Evolutionary conservation across 352 stramenopile species (phyloP).

Genomic region (Blastocystis sp.): DNA sequence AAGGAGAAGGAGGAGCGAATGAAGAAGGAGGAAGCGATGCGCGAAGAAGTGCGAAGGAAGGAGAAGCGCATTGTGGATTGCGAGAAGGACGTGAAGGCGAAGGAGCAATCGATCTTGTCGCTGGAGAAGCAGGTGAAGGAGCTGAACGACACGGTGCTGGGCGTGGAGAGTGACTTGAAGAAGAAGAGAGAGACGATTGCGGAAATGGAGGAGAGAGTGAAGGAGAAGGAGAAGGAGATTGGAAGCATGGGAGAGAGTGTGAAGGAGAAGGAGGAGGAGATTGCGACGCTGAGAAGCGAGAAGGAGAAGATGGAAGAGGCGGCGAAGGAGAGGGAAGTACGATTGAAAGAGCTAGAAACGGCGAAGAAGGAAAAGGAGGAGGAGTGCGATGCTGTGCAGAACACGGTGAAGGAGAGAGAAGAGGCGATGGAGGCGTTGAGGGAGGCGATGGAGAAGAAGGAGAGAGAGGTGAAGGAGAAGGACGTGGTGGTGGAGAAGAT

Average conservation of each 20-base stretch:
- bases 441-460: constrained; percentile 6
- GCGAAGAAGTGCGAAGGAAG: not conserved
- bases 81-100: not conserved
- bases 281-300: not conserved
- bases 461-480: not conserved
- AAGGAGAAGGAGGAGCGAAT: not conserved
- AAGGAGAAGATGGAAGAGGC: not conserved
- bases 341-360: not conserved
- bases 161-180: not conserved
- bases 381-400: not conserved
- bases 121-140: not conserved
- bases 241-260: not conserved
- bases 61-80: not conserved
- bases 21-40: not conserved
- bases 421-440: constrained; percentile 5
- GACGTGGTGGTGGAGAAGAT: not conserved
- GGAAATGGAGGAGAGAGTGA: not conserved
- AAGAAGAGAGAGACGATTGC: not conserved
- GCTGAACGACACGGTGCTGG: not conserved
- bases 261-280: not conserved
- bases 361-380: not conserved
- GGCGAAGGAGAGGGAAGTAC: not conserved
- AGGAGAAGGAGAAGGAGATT: not conserved
- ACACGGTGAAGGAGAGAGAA: constrained; percentile 9
- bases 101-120: not conserved